A percentile compares a stretch with the other conserved stretches of the same genome.
Conservation (phyloP, 176 grass and related monocot genomes). For the Paspalum vaginatum region DNA sequence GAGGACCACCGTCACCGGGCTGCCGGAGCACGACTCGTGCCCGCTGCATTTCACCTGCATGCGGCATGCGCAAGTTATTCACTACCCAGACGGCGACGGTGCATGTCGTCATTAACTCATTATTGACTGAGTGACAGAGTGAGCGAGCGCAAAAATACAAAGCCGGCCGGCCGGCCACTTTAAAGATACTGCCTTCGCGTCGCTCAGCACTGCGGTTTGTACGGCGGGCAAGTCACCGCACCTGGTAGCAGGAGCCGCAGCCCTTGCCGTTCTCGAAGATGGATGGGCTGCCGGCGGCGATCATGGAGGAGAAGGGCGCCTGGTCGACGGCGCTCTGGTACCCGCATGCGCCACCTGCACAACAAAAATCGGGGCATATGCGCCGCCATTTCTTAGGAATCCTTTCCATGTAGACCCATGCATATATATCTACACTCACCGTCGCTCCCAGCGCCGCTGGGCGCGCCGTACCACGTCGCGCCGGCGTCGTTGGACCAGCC, state of each 20-base stretch:
- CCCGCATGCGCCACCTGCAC: constrained; percentile 70
- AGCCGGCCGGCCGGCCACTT: not conserved
- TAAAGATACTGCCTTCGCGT: not conserved
- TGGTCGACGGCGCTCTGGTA: constrained; percentile 66
- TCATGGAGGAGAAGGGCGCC: constrained; percentile 70
- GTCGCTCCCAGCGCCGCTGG: constrained; percentile 65
- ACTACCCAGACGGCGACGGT: not conserved
- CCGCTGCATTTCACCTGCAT: constrained; percentile 59
- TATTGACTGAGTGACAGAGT: not conserved
- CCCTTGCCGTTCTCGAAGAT: constrained; percentile 70
- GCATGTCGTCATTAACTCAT: not conserved
- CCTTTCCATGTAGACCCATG: not conserved
- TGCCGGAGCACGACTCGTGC: constrained; percentile 55
- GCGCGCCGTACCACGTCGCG: constrained; percentile 78
- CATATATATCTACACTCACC: constrained; percentile 26
- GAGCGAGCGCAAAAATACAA: not conserved
- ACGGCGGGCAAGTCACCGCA: not conserved
- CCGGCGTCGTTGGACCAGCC: constrained; percentile 50
- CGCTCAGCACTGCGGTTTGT: too few species aligned
- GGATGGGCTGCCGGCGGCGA: constrained; percentile 71
- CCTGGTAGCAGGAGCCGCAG: constrained; percentile 83
- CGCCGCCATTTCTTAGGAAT: not conserved
- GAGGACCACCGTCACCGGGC: constrained; percentile 63
- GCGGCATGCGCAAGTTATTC: not conserved
- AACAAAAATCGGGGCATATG: not conserved